A percentile compares a stretch with the other conserved stretches of the same genome.
Conservation (phyloP, 2,329 filamentous ascomycete genomes). For the Ambrosiella cleistominuta region DNA sequence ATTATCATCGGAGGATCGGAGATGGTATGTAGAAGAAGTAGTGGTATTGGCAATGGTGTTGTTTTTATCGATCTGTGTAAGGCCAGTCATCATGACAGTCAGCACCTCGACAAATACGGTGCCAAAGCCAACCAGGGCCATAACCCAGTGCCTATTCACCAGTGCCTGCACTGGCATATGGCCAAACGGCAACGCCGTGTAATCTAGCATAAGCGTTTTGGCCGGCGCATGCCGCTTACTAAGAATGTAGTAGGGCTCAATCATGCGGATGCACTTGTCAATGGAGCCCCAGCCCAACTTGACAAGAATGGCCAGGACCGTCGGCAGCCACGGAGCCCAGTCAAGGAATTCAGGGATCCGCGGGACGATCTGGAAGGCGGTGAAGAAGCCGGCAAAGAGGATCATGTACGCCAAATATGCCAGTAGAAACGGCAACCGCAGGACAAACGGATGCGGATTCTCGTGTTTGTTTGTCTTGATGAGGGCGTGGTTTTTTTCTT, state of each 20-base stretch:
- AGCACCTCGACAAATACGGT: slow-evolving; percentile 57
- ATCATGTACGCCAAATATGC: slow-evolving; percentile 31
- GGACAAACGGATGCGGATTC: slow-evolving; percentile 52
- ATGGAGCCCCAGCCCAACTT: slow-evolving; percentile 53
- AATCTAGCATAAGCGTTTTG: slow-evolving; percentile 51
- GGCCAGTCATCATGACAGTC: slow-evolving; percentile 49
- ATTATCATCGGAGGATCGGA: background rate
- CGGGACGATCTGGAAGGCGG: slow-evolving; percentile 25
- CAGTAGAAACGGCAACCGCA: slow-evolving; percentile 29
- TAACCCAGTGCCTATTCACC: slow-evolving; percentile 44
- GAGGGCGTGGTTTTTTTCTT: background rate
- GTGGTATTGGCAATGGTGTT: slow-evolving; percentile 16
- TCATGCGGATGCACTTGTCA: slow-evolving; percentile 52
- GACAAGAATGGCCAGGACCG: slow-evolving; percentile 45
- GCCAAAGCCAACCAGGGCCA: slow-evolving; percentile 52
- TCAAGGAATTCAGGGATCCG: slow-evolving; percentile 13
- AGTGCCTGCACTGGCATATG: slow-evolving; percentile 45
- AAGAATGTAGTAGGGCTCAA: slow-evolving; percentile 58
- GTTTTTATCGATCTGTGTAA: slow-evolving; percentile 50
- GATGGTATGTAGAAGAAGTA: background rate
- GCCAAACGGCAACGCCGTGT: slow-evolving; percentile 53
- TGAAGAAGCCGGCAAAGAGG: slow-evolving; percentile 39
- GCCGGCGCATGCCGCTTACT: slow-evolving; percentile 47
- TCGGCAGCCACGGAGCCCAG: slow-evolving; percentile 44
- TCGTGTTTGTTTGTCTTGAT: slow-evolving; percentile 16